Conservation (phyloP, 345 rosid species). For the Brassica incana region DNA sequence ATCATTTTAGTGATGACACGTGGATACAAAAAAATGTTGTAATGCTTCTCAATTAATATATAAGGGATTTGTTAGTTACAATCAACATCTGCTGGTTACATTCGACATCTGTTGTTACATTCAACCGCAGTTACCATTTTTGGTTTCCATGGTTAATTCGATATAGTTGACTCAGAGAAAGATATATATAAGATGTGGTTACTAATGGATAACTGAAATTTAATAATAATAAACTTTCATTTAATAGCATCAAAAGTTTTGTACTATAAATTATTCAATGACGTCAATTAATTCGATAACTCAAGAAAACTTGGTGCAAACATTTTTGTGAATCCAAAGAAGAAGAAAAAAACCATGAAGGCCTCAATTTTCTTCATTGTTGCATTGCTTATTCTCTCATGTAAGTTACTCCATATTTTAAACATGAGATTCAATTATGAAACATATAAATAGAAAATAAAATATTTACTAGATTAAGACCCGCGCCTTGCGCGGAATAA, state of each 20-base stretch:
- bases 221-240: not conserved
- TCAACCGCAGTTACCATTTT: not conserved
- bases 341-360: slow-evolving; percentile 15
- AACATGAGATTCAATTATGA: not conserved
- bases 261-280: slow-evolving; percentile 5
- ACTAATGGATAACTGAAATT: not conserved
- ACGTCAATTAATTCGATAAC: not conserved
- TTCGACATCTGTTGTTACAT: not conserved
- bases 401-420: slow-evolving; percentile 17
- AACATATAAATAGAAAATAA: not conserved
- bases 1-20: too few species aligned
- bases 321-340: slow-evolving; percentile 7
- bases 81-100: not conserved
- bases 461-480: too few species aligned
- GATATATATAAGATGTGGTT: not conserved
- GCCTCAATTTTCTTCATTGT: slow-evolving; percentile 10
- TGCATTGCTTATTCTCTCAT: slow-evolving; percentile 27
- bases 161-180: not conserved
- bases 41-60: too few species aligned
- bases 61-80: not conserved
- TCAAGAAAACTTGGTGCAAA: not conserved
- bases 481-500: too few species aligned
- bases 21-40: too few species aligned
- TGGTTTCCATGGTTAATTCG: not conserved
- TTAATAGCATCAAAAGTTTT: not conserved